A percentile compares a stretch with the other conserved stretches of the same genome.
phyloP scores from a whole-genome alignment of 1,284 basidiomycete genomes.

The Ganoderma sinense region DNA sequence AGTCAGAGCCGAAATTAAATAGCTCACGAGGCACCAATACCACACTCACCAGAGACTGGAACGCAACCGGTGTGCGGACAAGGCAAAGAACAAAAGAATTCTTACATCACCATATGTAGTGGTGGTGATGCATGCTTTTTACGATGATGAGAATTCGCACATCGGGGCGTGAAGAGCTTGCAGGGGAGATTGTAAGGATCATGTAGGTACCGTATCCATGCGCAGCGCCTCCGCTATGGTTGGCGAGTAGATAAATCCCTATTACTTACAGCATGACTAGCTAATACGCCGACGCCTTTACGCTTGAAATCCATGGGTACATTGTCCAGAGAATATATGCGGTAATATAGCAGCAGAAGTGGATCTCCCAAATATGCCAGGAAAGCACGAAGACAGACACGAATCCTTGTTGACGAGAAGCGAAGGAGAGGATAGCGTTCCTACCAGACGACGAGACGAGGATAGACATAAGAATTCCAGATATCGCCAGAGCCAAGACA shows the following conservation, averaged over 20 bases:
- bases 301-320: neutral
- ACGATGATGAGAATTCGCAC: too few relatives aligned
- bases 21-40: neutral
- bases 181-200: neutral
- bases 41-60: neutral
- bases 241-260: neutral
- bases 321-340: neutral
- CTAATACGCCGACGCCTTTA: neutral
- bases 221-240: neutral
- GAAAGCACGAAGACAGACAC: neutral
- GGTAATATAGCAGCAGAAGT: neutral
- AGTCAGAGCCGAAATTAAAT: neutral
- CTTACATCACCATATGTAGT: too few relatives aligned
- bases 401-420: neutral
- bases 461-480: slow-evolving; percentile 21
- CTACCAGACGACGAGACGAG: slow-evolving; percentile 4
- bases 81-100: neutral
- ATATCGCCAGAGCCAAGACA: neutral
- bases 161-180: too few relatives aligned
- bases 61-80: neutral
- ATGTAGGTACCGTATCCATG: neutral
- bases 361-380: neutral
- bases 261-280: neutral
- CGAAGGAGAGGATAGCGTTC: neutral
- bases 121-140: too few relatives aligned